phyloP scores from a whole-genome alignment of 495 filamentous ascomycete genomes.

The Trypethelium eluteriae region DNA sequence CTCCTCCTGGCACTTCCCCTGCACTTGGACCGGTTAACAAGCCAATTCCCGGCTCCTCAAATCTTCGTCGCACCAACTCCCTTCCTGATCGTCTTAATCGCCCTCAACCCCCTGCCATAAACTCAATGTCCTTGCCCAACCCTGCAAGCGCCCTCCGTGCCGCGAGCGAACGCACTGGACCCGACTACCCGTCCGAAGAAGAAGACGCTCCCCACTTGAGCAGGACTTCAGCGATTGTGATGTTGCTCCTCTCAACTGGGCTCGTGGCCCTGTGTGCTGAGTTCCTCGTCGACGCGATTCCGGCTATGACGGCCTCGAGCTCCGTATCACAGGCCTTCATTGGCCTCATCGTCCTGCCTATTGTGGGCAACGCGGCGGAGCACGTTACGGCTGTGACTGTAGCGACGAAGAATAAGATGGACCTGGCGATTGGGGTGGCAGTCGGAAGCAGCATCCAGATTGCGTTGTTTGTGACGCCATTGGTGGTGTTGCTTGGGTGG shows the following conservation, averaged over 20 bases:
- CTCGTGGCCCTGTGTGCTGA: slow-evolving; percentile 83
- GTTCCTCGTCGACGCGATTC: slow-evolving; percentile 76
- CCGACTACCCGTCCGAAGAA: slow-evolving; percentile 24
- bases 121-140: slow-evolving; percentile 22
- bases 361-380: slow-evolving; percentile 88
- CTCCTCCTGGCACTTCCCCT: slow-evolving; percentile 24
- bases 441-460: slow-evolving; percentile 84
- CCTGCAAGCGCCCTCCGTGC: slow-evolving; percentile 21
- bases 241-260: slow-evolving; percentile 67
- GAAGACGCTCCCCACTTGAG: slow-evolving; percentile 46
- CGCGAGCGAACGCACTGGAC: background rate
- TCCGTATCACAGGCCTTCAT: slow-evolving; percentile 74
- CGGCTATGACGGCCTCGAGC: slow-evolving; percentile 53
- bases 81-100: slow-evolving; percentile 64
- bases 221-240: slow-evolving; percentile 61
- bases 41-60: slow-evolving; percentile 31
- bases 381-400: slow-evolving; percentile 86
- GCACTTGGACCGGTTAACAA: slow-evolving; percentile 7
- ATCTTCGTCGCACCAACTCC: slow-evolving; percentile 70
- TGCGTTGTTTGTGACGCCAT: slow-evolving; percentile 81
- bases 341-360: slow-evolving; percentile 79
- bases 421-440: slow-evolving; percentile 83
- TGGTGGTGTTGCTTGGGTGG: slow-evolving; percentile 88
- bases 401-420: slow-evolving; percentile 93
- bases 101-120: slow-evolving; percentile 26